Conservation (phyloP, 1,284 basidiomycete genomes). For the Singerocomus inundabilis region DNA sequence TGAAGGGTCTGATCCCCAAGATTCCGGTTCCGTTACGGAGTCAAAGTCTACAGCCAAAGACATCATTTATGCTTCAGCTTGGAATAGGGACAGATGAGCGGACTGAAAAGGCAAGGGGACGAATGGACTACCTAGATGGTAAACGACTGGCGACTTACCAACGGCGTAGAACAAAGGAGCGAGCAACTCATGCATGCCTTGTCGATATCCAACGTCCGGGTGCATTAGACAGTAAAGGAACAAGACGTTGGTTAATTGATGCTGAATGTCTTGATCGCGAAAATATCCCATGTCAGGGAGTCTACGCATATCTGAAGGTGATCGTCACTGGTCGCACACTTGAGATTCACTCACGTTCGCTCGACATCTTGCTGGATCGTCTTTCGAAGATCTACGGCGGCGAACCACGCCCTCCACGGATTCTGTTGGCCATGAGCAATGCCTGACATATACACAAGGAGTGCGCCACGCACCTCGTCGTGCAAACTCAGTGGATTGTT, state of each 20-base stretch:
- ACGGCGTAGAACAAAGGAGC: conserved; percentile 81
- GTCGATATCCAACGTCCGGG: conserved; percentile 82
- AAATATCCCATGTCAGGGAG: conserved; percentile 93
- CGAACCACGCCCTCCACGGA: conserved; percentile 92
- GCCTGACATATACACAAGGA: neutral
- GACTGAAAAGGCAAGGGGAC: conserved; percentile 11
- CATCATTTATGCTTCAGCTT: conserved; percentile 29
- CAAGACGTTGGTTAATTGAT: conserved; percentile 80
- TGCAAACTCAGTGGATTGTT: conserved; percentile 89
- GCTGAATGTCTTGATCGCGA: conserved; percentile 67
- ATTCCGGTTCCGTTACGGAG: conserved; percentile 49
- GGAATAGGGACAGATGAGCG: conserved; percentile 16
- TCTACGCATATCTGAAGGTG: conserved; percentile 36
- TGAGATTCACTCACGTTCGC: conserved; percentile 62
- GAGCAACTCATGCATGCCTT: conserved; percentile 95
- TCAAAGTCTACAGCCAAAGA: conserved; percentile 60
- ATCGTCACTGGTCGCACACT: conserved; percentile 3
- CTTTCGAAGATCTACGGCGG: conserved; percentile 80
- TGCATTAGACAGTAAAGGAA: conserved; percentile 79
- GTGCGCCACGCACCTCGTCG: conserved; percentile 54
- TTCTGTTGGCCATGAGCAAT: conserved; percentile 49
- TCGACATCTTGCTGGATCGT: conserved; percentile 91
- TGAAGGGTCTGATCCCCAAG: conserved; percentile 31
- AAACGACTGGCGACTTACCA: conserved; percentile 26
- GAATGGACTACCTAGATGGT: conserved; percentile 3